Base-by-base conservation (phyloP, 2,329 filamentous ascomycete genomes). In the Pseudogymnoascus sp. region DNA sequence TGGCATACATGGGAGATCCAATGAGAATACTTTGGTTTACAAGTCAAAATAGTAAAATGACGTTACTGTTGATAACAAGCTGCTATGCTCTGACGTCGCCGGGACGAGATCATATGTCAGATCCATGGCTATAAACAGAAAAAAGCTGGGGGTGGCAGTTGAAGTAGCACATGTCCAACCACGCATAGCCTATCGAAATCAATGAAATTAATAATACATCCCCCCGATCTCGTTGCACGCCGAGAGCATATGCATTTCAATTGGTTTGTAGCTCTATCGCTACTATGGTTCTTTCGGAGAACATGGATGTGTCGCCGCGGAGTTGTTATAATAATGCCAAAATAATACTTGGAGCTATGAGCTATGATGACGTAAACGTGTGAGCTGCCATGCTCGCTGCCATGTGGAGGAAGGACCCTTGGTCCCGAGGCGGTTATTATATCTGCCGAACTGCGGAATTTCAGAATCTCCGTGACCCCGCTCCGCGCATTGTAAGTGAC, bases 1-100 rank as follows among this genome's bases (percentile, higher is more conserved):
- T 53, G 47, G 15, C 28, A 33, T 9, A 18, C n/a, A 22, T 53
- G 14, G n/a, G 28, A 53, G 28, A 33, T 33, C 47, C 47, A 53
- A 53, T 53, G 47, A 33, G 47, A 53, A 33, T 53, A 33, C 9
- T 33, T 53, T 18, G 47, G 47, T 33, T 53, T 33, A 12, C 47
- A 33, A 33, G 47, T 53, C 47, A 53, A 33, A 53, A 53, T 53
- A n/a, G 25, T 53, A 53, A 53, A 53, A 53, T 53, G 47, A 53
- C 47, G 47, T 53, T 53, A 5, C 8, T 12, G 18, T 53, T 53
- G 47, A 12, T 33, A 18, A 12, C 18, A 14, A 20, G n/a, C n/a
- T 33, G 47, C 28, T 53, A 18, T 53, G n/a, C 11, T 9, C 47
- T 53, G 47, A 53, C 47, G 47, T 53, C 47, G 47, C 1, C n/a